Evolutionary conservation across 73 alveolate species (phyloP), one percentile per base, ranked within the genome.

Genomic region (Loxodes magnus): DNA sequence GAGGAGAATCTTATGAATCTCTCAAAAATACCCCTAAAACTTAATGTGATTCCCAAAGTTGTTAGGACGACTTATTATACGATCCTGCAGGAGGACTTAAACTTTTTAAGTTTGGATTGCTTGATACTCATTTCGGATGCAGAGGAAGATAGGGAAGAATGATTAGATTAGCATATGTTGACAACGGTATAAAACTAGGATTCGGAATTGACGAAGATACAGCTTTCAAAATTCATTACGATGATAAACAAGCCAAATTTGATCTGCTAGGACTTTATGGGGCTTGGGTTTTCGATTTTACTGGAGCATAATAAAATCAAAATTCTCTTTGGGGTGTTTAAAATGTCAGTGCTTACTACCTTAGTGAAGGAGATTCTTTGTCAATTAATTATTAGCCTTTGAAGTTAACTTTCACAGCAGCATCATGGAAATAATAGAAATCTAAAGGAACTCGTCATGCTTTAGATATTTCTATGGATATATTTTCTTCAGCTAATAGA

Each of bases 131-230:
- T 23, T 56, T 56, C 46, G 42, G 69, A 23, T 20, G 42, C 22
- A 56, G 69, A 56, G 69, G 69, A 3, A 34, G 69, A 34, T 38
- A 56, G 25, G 69, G 69, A 3, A 56, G 69, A 42, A 34, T 48
- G n/a, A 41, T 56, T 24, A 5, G 44, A 14, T 29, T 56, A 14
- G 61, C 69, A 39, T 27, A 33, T 2, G 9, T 36, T 4, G 3
- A 2, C 20, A 56, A 37, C 14, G 3, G 16, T 5, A n/a, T n/a
- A n/a, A n/a, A 16, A 14, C 42, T 30, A 29, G 69, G 35, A 3
- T 36, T 56, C 28, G 69, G 69, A 42, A 26, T 42, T 16, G 69
- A 56, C 42, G 69, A 56, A 37, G 42, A 43, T 3, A 56, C 69
- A 14, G 61, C 46, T 17, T 4, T 53, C 16, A 23, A 39, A 10